These are phyloP conservation scores for Saccharomycopsis microspora DNA, from an alignment of 805 yeast species.

Conservation along the genomic window DNA sequence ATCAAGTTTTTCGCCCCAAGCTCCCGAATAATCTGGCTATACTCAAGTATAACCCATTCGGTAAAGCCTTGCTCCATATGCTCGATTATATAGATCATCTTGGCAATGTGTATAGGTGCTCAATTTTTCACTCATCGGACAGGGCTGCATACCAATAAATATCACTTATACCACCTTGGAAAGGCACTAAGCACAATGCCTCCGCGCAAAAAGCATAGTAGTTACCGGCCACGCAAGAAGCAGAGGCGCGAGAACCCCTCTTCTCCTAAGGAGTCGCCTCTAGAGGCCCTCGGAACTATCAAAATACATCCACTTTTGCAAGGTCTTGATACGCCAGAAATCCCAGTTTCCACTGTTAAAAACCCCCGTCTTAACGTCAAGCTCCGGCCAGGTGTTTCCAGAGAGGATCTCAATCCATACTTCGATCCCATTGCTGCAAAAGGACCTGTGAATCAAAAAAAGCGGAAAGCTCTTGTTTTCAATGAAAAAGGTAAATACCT, in stretches of 20 bases:
- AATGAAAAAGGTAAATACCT: conserved; percentile 56
- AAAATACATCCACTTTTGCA: conserved; percentile 23
- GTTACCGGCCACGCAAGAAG: no score
- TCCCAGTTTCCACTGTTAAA: background rate
- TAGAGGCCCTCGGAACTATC: conserved; percentile 15
- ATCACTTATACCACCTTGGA: no score
- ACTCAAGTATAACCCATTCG: conserved; percentile 89
- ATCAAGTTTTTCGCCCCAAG: conserved; percentile 69
- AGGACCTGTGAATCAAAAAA: conserved; percentile 16
- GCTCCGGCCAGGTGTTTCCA: conserved; percentile 12
- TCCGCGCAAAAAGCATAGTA: no score
- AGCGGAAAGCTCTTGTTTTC: conserved; percentile 34
- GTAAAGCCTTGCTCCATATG: conserved; percentile 98
- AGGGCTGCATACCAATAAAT: no score
- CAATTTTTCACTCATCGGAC: no score
- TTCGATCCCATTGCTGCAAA: conserved; percentile 19
- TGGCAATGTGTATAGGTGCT: background rate
- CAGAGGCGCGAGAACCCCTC: no score
- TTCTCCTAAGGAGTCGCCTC: background rate
- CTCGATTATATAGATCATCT: conserved; percentile 85
- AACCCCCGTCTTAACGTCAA: conserved; percentile 6
- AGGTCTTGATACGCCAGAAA: conserved; percentile 12
- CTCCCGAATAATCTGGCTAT: conserved; percentile 70
- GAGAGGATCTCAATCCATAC: conserved; percentile 27
- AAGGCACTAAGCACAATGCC: no score